phyloP scores from a whole-genome alignment of 2,329 filamentous ascomycete species.

The Venturia effusa region DNA sequence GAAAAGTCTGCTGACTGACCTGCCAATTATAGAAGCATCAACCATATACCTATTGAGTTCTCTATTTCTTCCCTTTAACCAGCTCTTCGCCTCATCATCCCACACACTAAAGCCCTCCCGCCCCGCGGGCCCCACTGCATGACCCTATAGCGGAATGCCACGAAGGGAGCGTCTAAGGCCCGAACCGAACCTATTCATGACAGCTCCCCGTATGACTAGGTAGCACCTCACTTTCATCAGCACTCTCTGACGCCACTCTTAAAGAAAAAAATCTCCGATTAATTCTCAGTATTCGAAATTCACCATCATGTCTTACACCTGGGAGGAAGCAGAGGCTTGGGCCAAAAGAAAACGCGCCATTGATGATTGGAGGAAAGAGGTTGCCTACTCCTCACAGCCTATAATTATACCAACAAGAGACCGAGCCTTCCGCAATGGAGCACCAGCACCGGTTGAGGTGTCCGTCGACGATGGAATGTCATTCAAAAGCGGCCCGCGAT shows the following conservation, averaged over 20 bases:
- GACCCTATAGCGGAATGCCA: not conserved
- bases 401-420: not conserved
- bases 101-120: not conserved
- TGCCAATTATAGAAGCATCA: not conserved
- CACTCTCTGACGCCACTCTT: not conserved
- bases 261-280: not conserved
- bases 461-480: not conserved
- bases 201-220: not conserved
- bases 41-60: not conserved
- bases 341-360: not conserved
- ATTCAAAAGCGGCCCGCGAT: not conserved
- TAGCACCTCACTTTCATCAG: not conserved
- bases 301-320: not conserved
- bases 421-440: not conserved
- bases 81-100: not conserved
- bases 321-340: not conserved
- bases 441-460: slow-evolving; percentile 1
- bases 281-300: not conserved
- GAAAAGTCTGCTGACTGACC: not conserved
- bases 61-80: not conserved
- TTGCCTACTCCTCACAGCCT: slow-evolving; percentile 1
- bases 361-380: slow-evolving; percentile 8
- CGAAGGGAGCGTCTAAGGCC: not conserved
- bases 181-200: not conserved
- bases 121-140: not conserved